Percentiles rank a stretch among this genome's conserved stretches.
phyloP scores from a whole-genome alignment of 805 yeast species.

The Candida vartiovaarae region DNA sequence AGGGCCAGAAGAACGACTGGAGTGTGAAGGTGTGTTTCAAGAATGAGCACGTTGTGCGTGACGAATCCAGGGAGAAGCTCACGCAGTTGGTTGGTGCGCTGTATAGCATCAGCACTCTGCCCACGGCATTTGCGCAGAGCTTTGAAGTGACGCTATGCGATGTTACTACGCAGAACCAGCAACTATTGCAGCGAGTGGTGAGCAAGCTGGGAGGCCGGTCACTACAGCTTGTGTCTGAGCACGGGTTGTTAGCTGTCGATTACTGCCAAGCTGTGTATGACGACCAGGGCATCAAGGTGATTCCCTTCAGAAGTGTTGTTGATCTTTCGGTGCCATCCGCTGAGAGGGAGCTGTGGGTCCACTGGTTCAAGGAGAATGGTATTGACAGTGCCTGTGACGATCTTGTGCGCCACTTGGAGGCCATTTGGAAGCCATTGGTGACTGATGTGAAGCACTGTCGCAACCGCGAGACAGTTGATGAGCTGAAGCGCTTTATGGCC shows the following conservation, averaged over 20 bases:
- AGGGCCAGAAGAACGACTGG: slow-evolving; percentile 1
- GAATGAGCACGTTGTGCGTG: not conserved
- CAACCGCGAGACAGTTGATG: not conserved
- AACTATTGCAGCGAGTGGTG: not conserved
- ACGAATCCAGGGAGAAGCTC: not conserved
- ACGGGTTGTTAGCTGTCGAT: not conserved
- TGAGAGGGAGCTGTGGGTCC: not conserved
- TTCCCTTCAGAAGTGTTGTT: not conserved
- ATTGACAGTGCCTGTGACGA: not conserved
- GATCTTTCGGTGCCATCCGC: not conserved
- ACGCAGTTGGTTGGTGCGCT: not conserved
- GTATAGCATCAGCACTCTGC: not conserved
- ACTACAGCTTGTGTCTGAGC: not conserved
- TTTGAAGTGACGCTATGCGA: not conserved
- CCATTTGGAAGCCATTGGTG: not conserved
- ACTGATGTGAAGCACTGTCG: not conserved
- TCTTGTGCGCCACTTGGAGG: not conserved
- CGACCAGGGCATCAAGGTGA: not conserved
- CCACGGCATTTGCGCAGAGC: not conserved
- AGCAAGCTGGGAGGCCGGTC: not conserved
- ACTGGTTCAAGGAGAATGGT: not conserved
- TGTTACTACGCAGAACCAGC: not conserved
- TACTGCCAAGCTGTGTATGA: not conserved
- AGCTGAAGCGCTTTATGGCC: not conserved
- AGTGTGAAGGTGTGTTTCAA: not conserved